Base-by-base conservation (phyloP, 176 grass and related monocot genomes). In the Eleusine coracana region DNA sequence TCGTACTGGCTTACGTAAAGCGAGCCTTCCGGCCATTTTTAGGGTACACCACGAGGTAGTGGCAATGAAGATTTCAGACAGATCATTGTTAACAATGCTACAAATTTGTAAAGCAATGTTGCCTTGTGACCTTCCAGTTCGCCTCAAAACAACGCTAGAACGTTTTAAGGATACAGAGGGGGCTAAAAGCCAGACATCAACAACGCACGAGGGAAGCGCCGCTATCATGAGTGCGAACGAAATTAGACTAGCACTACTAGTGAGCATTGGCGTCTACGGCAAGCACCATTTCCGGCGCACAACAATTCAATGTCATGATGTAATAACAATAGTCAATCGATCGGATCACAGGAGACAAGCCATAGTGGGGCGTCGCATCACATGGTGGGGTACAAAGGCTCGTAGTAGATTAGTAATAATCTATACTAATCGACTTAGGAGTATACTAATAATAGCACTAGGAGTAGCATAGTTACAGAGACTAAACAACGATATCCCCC, bases 401-500 rank as follows among this genome's bases (percentile, higher is more conserved):
- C 21, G 3, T 28, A 45, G 11, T 3, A 50, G 16, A 45, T 1
- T 3, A 50, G 16, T 6, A 59, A 9, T 75, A 75, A 71, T 66
- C 15, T 76, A 77, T 58, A 65, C 8, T 80, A 58, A 68, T 39
- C 80, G 54, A 68, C 18, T 71, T 85, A 71, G 51, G 38, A 21
- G 17, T 64, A 61, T 74, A 68, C 68, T 90, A 63, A 71, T 5
- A 80, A 71, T 5, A 80, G 41, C 44, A 82, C 29, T 20, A 10
- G n/a, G 63, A 77, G 5, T 62, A 37, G 31, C 52, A 51, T 74
- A 68, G 80, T 90, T 83, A 87, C 84, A 87, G 16, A 41, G 61
- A 86, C 42, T 61, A 83, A 86, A 86, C 84, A 86, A 87, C 62
- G 51, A 51, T 85, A 74, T 70, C 42, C 17, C 45, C 56, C 66